Base-by-base conservation (phyloP, 2,329 filamentous ascomycete genomes). In the Penicillium sumatraense region DNA sequence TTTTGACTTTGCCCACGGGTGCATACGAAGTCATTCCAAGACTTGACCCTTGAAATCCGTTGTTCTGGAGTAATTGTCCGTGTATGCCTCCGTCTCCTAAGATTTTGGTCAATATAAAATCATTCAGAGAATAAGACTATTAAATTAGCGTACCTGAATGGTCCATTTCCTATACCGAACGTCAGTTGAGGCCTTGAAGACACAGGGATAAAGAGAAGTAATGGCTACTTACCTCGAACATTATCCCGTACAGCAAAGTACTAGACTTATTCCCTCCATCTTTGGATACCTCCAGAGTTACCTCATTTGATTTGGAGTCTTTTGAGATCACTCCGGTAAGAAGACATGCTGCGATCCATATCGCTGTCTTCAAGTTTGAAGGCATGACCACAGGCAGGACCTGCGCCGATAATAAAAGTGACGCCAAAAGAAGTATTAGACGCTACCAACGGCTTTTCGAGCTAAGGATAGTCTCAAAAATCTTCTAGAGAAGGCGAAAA, bases 1-100 rank as follows among this genome's bases (percentile, higher is more conserved):
- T 65, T 1, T 58, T 36, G n/a, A 59, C 64, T 24, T 63, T 53
- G 1, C 69, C 69, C 13, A 73, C 60, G 2, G 67, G 49, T 10
- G 62, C 62, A 44, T 73, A 73, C 5, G 63, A 62, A 0, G 63
- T 67, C 26, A 72, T 27, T 1, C 60, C 62, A 1, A 65, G 59
- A 16, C 61, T 57, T 2, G 55, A 49, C 14, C 70, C 68, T 54
- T 73, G 71, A 38, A 73, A 73, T 11, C 69, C 71, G 35, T 72
- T 72, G 53, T 72, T 73, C 13, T 62, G 69, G 1, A 73, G 65
- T 5, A 73, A 36, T 44, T 73, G 67, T 9, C 68, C 67, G 47
- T 72, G 68, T 6, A 73, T 67, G 14, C 71, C 71, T 7, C 71
- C 70, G 40, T 72, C 70, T 3, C 71, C 71, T 68, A 40, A n/a